Evolutionary conservation across 148 eudicot genomes (phyloP), one percentile per base, ranked within the genome.

Genomic region (Mesembryanthemum crystallinum): DNA sequence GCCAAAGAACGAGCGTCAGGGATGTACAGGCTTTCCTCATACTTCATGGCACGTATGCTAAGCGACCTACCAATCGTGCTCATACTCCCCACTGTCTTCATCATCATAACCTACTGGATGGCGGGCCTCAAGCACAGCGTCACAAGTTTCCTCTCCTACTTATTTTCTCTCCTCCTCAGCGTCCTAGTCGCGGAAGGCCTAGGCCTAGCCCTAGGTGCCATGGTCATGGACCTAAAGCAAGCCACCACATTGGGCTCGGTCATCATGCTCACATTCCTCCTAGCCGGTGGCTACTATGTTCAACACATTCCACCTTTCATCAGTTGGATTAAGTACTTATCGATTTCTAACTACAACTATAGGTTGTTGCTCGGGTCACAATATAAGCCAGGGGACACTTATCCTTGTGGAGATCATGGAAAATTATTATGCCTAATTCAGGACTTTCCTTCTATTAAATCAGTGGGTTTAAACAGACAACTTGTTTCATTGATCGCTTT

Each of bases 161-260:
- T 92, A 17, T 79, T 84, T 14, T 60, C 77, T 0, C 85, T 94
- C 23, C 82, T 94, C 25, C 70, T 79, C 20, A 82, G 78, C 30
- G 92, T 92, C 18, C 28, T 92, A 7, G 94, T 90, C 23, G 71
- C 93, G 8, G 93, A 94, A 63, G 96, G 98, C 25, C 83, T 94
- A 13, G 98, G 98, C 1, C 84, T 94, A 8, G 97, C 98, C 27
- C 62, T 90, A 14, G 97, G 98, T 0, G 98, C 97, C 30, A 14
- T 85, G 0, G 85, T 92, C 24, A 87, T 94, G 93, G 87, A 90
- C 81, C 79, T 82, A 27, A 85, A 87, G 77, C 78, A 82, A 1
- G 93, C 98, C 1, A 87, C 94, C 0, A 81, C 82, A 0, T 69
- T 90, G 15, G 97, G 90, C 12, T 85, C 92, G 0, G 92, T 91